A percentile compares a stretch with the other conserved stretches of the same genome.
phyloP scores from a whole-genome alignment of 768 basidiomycete species.

The Clitopilus hobsonii region DNA sequence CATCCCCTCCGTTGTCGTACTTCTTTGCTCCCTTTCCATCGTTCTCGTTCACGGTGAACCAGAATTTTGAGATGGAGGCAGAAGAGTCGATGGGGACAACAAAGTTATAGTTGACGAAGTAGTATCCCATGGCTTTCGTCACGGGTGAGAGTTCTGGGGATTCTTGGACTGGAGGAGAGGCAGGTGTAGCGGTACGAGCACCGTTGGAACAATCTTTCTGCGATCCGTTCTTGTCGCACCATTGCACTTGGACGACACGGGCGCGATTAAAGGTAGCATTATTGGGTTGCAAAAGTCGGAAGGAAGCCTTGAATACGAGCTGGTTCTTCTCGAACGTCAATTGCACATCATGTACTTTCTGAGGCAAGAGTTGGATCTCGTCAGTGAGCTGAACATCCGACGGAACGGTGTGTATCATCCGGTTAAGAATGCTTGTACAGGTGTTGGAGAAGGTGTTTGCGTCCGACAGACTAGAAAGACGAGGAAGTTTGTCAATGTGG shows the following conservation, averaged over 20 bases:
- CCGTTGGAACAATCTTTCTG: conserved; percentile 26
- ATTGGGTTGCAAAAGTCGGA: conserved; percentile 30
- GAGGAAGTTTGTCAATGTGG: background rate
- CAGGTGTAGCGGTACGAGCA: conserved; percentile 27
- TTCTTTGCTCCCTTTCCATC: conserved; percentile 31
- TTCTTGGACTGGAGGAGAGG: conserved; percentile 20
- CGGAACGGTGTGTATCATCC: conserved; percentile 49
- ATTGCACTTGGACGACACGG: conserved; percentile 36
- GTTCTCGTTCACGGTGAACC: conserved; percentile 44
- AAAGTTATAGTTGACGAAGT: conserved; percentile 38
- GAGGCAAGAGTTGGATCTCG: conserved; percentile 36
- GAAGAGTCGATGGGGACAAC: conserved; percentile 34
- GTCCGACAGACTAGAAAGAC: conserved; percentile 22
- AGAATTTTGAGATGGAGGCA: conserved; percentile 42
- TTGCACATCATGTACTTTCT: conserved; percentile 33
- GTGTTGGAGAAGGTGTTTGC: conserved; percentile 28
- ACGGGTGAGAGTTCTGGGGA: conserved; percentile 33
- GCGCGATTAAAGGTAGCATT: conserved; percentile 28
- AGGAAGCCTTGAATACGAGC: conserved; percentile 34
- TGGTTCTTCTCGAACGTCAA: conserved; percentile 30
- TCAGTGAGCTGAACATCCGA: conserved; percentile 38
- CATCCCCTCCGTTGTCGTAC: conserved; percentile 37
- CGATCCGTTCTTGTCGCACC: conserved; percentile 35
- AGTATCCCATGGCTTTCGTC: conserved; percentile 26
- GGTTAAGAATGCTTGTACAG: conserved; percentile 34